Percentiles rank a stretch among this genome's conserved stretches.
Evolutionary conservation across 306 rosid genomes (phyloP).

Genomic region (Castanospermum australe): DNA sequence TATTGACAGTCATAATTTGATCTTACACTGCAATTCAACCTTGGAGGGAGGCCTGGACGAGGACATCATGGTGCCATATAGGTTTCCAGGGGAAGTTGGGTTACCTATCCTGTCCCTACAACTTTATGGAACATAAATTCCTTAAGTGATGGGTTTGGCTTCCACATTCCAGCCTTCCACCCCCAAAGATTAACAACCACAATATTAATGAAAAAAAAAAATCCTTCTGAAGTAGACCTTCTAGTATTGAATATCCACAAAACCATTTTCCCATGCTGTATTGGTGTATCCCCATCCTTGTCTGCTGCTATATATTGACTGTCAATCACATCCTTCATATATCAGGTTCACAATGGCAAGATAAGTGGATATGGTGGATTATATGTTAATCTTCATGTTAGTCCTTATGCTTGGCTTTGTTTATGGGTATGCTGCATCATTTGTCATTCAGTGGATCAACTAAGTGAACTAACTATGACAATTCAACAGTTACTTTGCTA

Average conservation of each 20-base stretch:
- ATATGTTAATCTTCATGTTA: slow-evolving; percentile 2
- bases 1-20: not conserved
- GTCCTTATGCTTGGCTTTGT: slow-evolving; percentile 14
- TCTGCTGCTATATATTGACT: not conserved
- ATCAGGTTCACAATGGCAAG: not conserved
- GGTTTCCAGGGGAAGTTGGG: not conserved
- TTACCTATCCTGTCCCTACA: not conserved
- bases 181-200: not conserved
- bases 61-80: not conserved
- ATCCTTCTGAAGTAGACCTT: not conserved
- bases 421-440: slow-evolving; percentile 20
- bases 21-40: not conserved
- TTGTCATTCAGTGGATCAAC: slow-evolving; percentile 14
- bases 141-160: not conserved
- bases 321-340: slow-evolving; percentile 3
- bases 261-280: not conserved
- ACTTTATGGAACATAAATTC: not conserved
- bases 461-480: slow-evolving; percentile 25
- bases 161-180: not conserved
- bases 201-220: not conserved
- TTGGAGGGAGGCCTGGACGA: not conserved
- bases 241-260: not conserved
- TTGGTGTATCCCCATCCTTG: not conserved
- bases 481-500: slow-evolving; percentile 76
- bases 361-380: slow-evolving; percentile 1